Conservation (phyloP, 352 stramenopile species). For the Globisporangium barbulae region DNA sequence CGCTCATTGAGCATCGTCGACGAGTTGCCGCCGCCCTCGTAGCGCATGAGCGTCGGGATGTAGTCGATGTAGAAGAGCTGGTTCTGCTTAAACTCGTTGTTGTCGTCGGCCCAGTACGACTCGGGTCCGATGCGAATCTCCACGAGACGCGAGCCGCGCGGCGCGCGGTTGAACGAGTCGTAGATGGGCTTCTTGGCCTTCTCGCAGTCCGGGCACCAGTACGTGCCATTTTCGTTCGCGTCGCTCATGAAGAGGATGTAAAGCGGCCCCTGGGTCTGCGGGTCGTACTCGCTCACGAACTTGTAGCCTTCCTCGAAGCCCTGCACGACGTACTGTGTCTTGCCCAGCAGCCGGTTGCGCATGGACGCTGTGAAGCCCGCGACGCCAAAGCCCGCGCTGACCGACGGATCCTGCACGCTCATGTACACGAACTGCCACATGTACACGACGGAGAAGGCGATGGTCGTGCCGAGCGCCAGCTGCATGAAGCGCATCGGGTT, state of each 20-base stretch:
- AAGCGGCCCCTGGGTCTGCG: constrained; percentile 52
- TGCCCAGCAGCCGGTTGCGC: constrained; percentile 36
- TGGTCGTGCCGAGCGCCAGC: constrained; percentile 44
- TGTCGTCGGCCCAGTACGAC: constrained; percentile 64
- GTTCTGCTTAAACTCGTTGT: constrained; percentile 76
- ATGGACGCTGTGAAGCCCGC: constrained; percentile 26
- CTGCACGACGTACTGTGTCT: constrained; percentile 60
- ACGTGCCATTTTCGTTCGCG: constrained; percentile 59
- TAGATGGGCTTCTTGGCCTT: constrained; percentile 54
- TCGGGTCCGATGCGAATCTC: constrained; percentile 65
- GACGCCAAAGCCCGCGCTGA: constrained; percentile 17
- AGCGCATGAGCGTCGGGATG: constrained; percentile 72
- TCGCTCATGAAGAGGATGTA: constrained; percentile 82
- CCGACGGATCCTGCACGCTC: constrained; percentile 21
- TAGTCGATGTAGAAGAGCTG: constrained; percentile 84
- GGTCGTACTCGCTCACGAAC: constrained; percentile 75
- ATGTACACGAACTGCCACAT: constrained; percentile 65
- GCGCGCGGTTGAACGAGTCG: constrained; percentile 57
- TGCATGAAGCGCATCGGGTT: constrained; percentile 75
- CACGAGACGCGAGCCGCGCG: constrained; percentile 53
- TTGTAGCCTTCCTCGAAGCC: constrained; percentile 72
- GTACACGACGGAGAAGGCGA: constrained; percentile 64
- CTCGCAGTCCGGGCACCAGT: constrained; percentile 75
- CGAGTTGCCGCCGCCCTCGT: constrained; percentile 72
- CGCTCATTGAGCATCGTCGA: constrained; percentile 63